A percentile compares a stretch with the other conserved stretches of the same genome.
These are phyloP conservation scores for Blastobotrys serpentis DNA, from an alignment of 1,139 yeast genomes.

Conservation along the genomic window DNA sequence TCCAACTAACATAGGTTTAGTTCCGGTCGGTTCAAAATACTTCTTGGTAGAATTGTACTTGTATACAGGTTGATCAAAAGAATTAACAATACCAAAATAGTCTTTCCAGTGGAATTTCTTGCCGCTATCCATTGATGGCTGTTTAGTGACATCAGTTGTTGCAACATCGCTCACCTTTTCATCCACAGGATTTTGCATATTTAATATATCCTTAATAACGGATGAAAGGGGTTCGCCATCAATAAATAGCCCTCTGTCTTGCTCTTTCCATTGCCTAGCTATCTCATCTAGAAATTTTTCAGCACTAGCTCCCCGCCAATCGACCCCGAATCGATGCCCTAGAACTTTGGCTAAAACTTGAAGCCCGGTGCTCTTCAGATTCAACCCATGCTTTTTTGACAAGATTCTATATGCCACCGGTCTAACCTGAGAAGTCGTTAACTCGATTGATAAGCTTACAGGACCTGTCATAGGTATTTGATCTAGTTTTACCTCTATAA, in stretches of 20 bases:
- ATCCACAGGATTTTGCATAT: slow-evolving; percentile 16
- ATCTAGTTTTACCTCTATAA: not conserved
- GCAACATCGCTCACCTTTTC: slow-evolving; percentile 6
- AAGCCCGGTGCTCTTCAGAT: slow-evolving; percentile 83
- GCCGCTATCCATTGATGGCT: slow-evolving; percentile 12
- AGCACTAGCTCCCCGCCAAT: slow-evolving; percentile 75
- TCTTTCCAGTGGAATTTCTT: slow-evolving; percentile 54
- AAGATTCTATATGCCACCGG: slow-evolving; percentile 88
- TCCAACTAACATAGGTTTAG: slow-evolving; percentile 33
- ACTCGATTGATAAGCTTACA: slow-evolving; percentile 48
- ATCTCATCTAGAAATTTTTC: slow-evolving; percentile 73
- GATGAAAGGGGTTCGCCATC: slow-evolving; percentile 69
- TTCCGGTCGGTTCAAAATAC: slow-evolving; percentile 49
- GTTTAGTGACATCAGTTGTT: not conserved
- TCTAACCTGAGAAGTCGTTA: slow-evolving; percentile 77
- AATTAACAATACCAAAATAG: slow-evolving; percentile 64
- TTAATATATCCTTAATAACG: slow-evolving; percentile 56
- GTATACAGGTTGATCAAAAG: slow-evolving; percentile 64
- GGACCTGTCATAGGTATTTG: not conserved
- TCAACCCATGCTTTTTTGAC: slow-evolving; percentile 89
- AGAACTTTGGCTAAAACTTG: slow-evolving; percentile 67
- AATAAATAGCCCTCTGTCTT: slow-evolving; percentile 80
- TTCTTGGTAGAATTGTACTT: slow-evolving; percentile 63
- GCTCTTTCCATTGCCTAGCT: slow-evolving; percentile 82
- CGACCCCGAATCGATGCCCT: slow-evolving; percentile 75